Base-by-base conservation (phyloP, 176 grass and related monocot species). In the Eleusine coracana region DNA sequence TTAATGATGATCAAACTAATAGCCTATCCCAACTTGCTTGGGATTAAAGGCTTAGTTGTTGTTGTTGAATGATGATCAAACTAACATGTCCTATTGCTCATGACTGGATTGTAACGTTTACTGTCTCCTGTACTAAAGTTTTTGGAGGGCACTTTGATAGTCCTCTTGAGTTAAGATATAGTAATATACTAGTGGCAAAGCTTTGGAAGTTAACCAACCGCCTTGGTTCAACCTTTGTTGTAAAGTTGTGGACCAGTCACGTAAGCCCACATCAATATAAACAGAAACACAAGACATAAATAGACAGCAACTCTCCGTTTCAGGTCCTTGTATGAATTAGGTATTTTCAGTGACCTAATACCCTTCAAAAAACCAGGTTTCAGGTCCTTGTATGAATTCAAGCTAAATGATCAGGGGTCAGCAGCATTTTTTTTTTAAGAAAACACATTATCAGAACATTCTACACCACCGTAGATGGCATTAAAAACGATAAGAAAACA, bases 211-310 rank as follows among this genome's bases (percentile, higher is more conserved):
- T 67, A 58, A 78, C 10, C 50, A 74, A 36, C 50, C 20, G 21
- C 3, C 3, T 81, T 75, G 21, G 20, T 68, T 59, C 39, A n/a
- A 50, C 15, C 49, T 67, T 55, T 74, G 49, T 13, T 40, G 7
- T 18, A 68, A 71, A 82, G 12, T 52, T 36, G 70, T 29, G 62
- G n/a, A 60, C 79, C 34, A 49, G 75, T 71, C 68, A 63, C 74
- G 21, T 77, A 80, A 29, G n/a, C 50, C 21, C 54, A 84, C 46
- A 60, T 8, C 45, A 29, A 14, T 68, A 75, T 58, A 28, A 71
- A 71, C 39, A 82, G 7, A 63, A 82, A 68, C 40, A 69, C 16
- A 27, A 38, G 39, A 40, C 58, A 70, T 40, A 49, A 51, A 29
- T 14, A 14, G 10, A 70, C 36, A 45, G 29, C 73, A 55, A 46